phyloP scores from a whole-genome alignment of 148 eudicot species.

The Suaeda aralocaspica region DNA sequence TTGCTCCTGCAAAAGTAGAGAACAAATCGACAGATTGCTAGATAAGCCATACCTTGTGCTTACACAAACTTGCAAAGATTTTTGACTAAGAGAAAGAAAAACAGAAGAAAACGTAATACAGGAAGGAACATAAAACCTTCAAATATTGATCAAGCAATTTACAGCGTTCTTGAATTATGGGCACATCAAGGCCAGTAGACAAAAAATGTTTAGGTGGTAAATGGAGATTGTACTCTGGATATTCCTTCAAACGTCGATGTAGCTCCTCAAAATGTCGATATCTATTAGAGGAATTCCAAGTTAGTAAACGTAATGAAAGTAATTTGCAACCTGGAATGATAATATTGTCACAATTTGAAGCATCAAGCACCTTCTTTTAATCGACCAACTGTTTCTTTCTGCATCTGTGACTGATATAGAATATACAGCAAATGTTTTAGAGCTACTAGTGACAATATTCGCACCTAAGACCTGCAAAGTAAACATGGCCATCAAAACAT shows the following conservation, averaged over 20 bases:
- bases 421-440: conserved; percentile 85
- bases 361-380: conserved; percentile 80
- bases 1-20: neutral
- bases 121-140: conserved; percentile 48
- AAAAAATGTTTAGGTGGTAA: conserved; percentile 97
- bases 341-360: conserved; percentile 7
- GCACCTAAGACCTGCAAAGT: conserved; percentile 82
- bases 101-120: neutral
- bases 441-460: conserved; percentile 85
- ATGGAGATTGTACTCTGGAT: conserved; percentile 80
- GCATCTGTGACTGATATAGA: conserved; percentile 83
- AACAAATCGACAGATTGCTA: neutral
- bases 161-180: conserved; percentile 85
- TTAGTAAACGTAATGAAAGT: conserved; percentile 15
- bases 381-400: conserved; percentile 82
- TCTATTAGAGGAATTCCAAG: conserved; percentile 34
- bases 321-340: neutral
- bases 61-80: neutral
- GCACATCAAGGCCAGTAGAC: conserved; percentile 84
- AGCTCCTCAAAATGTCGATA: conserved; percentile 98
- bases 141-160: conserved; percentile 82
- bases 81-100: neutral
- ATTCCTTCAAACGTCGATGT: conserved; percentile 89
- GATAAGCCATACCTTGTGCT: neutral
- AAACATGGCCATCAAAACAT: neutral